Evolutionary conservation across 768 basidiomycete genomes (phyloP), one percentile per base, ranked within the genome.

Genomic region (Tremella mesenterica): DNA sequence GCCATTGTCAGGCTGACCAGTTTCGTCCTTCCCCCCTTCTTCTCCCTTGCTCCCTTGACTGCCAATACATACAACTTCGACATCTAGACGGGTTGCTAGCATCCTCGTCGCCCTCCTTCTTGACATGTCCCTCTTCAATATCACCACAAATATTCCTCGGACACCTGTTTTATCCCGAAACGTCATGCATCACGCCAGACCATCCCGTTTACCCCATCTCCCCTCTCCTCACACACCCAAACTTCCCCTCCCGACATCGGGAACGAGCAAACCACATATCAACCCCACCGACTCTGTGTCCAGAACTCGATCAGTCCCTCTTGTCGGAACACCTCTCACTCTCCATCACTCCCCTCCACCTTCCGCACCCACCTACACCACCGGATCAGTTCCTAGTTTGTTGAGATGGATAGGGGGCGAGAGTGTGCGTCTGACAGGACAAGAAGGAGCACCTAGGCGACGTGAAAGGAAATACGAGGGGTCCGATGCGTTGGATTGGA

Each of bases 321-420:
- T 41, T 18, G 38, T 18, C 23, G 38, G 38, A n/a, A 41, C 38
- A 14, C n/a, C n/a, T 14, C 38, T 41, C 38, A 18, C 58, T 30
- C 60, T 71, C 34, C 68, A 71, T 38, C 63, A 73, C 45, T 63
- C 68, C 2, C 72, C 72, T 6, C 69, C 72, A 8, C 58, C 72
- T 12, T 57, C 68, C 7, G 57, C 64, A 7, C 70, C 70, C 20
- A 56, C 36, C 10, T 73, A 70, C 28, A 66, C 63, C 4, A 64
- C 61, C 10, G 72, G 72, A 0, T 39, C 44, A 3, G 54, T 67
- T 1, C 70, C 72, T 3, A 47, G 52, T n/a, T 34, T 73, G 16
- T 21, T 73, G 7, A 36, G 56, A 44, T 73, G 72, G 72, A 16
- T 67, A 4, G 48, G 50, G 1, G 70, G 68, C 0, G 38, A 65